Evolutionary conservation across 1,284 basidiomycete genomes (phyloP), one percentile per base, ranked within the genome.

Genomic region (Melampsora abietis-canadensis): DNA sequence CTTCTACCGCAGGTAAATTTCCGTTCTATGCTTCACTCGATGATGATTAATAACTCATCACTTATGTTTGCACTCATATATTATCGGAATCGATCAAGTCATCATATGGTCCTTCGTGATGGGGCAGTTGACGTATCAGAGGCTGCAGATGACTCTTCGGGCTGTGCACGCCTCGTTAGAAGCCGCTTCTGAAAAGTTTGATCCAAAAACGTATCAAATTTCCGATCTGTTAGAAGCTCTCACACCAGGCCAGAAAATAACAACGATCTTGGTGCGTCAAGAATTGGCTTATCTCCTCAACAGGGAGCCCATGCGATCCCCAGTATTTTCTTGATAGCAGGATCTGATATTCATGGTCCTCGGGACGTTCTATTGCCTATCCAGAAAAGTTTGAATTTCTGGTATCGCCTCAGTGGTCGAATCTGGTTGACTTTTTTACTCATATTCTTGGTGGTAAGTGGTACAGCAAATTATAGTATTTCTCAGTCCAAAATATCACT

Each of bases 81-180:
- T 7, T 1, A 12, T 12, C 10, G 4, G 12, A 40, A 8, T 40
- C 10, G 37, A 40, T 54, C 10, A 15, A 54, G 51, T 54, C 15
- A 54, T 54, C n/a, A 54, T 27, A 27, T 54, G 51, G 51, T 54
- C 51, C 51, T 54, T n/a, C 27, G 51, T 54, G 15, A 54, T 54
- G 51, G 19, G 51, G 19, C 51, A 54, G 27, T 19, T 54, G 51
- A 27, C 51, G 19, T 54, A 54, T 54, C 51, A 54, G 1, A 54
- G 27, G 8, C 51, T 54, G 1, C 51, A 54, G 51, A 54, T 12
- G 19, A 54, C 51, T 54, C 51, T 54, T 54, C 51, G 27, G 27
- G 51, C 51, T 21, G 51, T 27, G 21, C 51, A 54, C 15, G 27
- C n/a, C 27, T 54, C 51, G 21, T 54, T 54, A 54, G 19, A 54